Evolutionary conservation across 2,329 filamentous ascomycete genomes (phyloP).

Genomic region (Aspergillus caelatus): DNA sequence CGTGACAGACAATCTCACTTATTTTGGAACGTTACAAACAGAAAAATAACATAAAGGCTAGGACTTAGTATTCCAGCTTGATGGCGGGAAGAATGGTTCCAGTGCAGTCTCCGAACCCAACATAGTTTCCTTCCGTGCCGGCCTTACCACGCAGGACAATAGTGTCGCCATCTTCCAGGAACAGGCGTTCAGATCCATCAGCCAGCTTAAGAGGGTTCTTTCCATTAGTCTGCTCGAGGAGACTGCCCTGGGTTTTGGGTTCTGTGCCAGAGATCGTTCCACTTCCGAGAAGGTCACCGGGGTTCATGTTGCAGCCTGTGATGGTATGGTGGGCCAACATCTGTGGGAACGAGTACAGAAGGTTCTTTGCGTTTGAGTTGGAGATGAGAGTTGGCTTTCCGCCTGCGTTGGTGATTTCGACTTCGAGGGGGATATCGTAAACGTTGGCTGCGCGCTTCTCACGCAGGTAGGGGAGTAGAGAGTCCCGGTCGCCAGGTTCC

Average conservation of each 20-base stretch:
- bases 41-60: not conserved
- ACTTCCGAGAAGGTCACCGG: conserved; percentile 75
- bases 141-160: conserved; percentile 68
- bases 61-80: conserved; percentile 25
- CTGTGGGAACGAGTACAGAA: conserved; percentile 82
- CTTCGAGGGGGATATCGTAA: conserved; percentile 70
- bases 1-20: conserved; percentile 5
- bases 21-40: conserved; percentile 10
- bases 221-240: conserved; percentile 73
- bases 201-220: conserved; percentile 65
- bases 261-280: conserved; percentile 74
- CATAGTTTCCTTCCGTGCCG: conserved; percentile 65
- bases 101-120: conserved; percentile 76
- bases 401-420: conserved; percentile 55
- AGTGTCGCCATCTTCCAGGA: conserved; percentile 74
- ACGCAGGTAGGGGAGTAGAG: conserved; percentile 65
- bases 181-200: conserved; percentile 68
- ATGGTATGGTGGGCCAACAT: conserved; percentile 80
- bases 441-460: conserved; percentile 61
- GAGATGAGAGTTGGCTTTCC: conserved; percentile 61
- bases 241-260: conserved; percentile 63
- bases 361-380: conserved; percentile 63
- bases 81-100: conserved; percentile 62
- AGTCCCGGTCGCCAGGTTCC: conserved; percentile 53
- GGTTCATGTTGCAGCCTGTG: conserved; percentile 72